Percentiles rank a stretch among this genome's conserved stretches.
phyloP scores from a whole-genome alignment of 441 rosid genomes.

The Adansonia grandidieri region DNA sequence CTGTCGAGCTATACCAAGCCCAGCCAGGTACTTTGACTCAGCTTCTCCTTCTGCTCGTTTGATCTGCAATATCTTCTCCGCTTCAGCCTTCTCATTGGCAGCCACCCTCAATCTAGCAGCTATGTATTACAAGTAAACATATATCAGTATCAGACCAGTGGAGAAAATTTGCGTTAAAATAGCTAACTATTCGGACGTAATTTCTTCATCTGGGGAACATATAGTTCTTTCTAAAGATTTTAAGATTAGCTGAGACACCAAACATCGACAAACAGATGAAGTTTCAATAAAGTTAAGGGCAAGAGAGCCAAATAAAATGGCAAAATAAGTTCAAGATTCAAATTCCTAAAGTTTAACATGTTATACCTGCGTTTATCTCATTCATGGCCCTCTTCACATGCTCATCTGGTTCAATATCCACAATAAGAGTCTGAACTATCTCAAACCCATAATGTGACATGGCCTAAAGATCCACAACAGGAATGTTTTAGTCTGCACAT shows the following conservation, averaged over 20 bases:
- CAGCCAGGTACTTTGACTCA: slow-evolving; percentile 58
- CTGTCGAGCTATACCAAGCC: slow-evolving; percentile 56
- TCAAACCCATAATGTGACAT: slow-evolving; percentile 54
- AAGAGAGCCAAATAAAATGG: neutral
- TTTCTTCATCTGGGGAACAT: neutral
- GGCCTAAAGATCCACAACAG: slow-evolving; percentile 36
- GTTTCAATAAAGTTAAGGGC: neutral
- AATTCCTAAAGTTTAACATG: neutral
- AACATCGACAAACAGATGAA: neutral
- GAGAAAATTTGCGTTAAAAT: neutral
- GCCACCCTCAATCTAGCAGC: slow-evolving; percentile 72
- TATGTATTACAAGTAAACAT: slow-evolving; percentile 26
- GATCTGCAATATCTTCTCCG: slow-evolving; percentile 68
- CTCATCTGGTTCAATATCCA: slow-evolving; percentile 52
- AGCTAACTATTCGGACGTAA: neutral
- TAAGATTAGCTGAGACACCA: neutral
- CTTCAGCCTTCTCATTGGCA: slow-evolving; percentile 71
- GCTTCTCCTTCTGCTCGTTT: slow-evolving; percentile 79
- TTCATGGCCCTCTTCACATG: slow-evolving; percentile 53
- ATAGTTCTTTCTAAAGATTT: neutral
- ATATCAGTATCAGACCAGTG: neutral
- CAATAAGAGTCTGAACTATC: slow-evolving; percentile 55
- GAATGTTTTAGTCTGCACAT: neutral
- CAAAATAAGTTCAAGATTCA: neutral
- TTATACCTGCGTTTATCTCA: slow-evolving; percentile 47